Evolutionary conservation across 176 grass and related monocot species (phyloP), one percentile per base, ranked within the genome.

Genomic region (Guadua angustifolia): DNA sequence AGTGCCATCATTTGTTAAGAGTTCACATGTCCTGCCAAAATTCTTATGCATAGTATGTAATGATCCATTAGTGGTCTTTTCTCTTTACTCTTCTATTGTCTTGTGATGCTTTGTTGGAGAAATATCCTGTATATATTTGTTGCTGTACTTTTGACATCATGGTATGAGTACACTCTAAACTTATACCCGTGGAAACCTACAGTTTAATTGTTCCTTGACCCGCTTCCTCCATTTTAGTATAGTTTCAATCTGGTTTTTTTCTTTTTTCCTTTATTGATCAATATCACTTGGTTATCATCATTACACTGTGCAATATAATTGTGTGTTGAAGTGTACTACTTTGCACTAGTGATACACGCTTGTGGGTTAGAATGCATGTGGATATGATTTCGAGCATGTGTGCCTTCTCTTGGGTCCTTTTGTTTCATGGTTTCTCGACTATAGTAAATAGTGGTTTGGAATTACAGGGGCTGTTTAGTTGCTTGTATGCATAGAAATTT

Each of bases 21-120:
- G 35, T 36, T 36, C 40, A 62, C 50, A 53, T 7, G 29, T 52
- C 29, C 82, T 66, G 40, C 33, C 33, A 56, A 42, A 25, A 22
- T 80, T 29, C 36, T 80, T 81, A 12, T 38, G 50, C 72, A n/a
- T n/a, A 75, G 9, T 56, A 75, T 75, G 73, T 57, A 57, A 75
- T 38, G 32, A 75, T 75, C 72, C 16, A 57, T 75, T 4, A 38
- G 6, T 61, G 39, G 5, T 58, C 33, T 39, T 61, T 39, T 61
- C 5, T 14, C 7, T 57, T 62, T 75, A 57, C 16, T 57, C 60
- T 67, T 74, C 15, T 76, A 67, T 35, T 65, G 2, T 65, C 44
- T 51, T 84, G 71, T 21, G 33, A 84, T 76, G 46, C 19, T 68
- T 55, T 55, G 7, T 55, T 1, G 6, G 72, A 84, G 46, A 76